These are phyloP conservation scores for Fraxinus floribunda DNA, from an alignment of 305 asterid species.

Conservation along the genomic window DNA sequence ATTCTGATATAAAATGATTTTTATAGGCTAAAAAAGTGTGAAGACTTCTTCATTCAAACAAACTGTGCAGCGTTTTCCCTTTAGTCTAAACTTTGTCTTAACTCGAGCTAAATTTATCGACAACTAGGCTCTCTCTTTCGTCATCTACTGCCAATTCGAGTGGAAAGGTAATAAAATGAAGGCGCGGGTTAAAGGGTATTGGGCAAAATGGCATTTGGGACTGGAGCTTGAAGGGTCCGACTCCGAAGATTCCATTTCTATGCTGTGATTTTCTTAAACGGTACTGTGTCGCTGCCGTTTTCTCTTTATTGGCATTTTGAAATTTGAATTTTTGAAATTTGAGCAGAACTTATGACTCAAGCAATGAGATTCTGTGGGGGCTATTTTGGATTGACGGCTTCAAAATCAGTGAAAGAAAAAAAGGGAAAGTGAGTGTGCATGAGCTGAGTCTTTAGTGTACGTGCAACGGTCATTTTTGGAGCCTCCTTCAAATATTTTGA, in stretches of 20 bases:
- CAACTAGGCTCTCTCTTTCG: not conserved
- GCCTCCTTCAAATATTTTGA: constrained; percentile 5
- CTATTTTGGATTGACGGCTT: constrained; percentile 29
- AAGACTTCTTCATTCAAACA: not conserved
- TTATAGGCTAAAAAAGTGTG: not conserved
- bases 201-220: not conserved
- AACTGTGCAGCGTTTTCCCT: not conserved
- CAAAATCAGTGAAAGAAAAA: not conserved
- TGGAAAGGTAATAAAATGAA: constrained; percentile 2
- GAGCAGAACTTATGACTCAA: not conserved
- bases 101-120: not conserved
- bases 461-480: constrained; percentile 24
- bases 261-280: constrained; percentile 38
- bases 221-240: constrained; percentile 1
- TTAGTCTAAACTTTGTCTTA: not conserved
- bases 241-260: constrained; percentile 36
- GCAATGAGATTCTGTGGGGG: constrained; percentile 6
- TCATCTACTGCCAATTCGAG: not conserved
- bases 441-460: not conserved
- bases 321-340: constrained; percentile 44
- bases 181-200: not conserved
- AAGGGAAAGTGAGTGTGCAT: constrained; percentile 22
- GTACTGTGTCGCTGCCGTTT: constrained; percentile 41
- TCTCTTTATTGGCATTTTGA: constrained; percentile 31
- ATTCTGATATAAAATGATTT: constrained; percentile 13